Evolutionary conservation across 2,329 filamentous ascomycete genomes (phyloP), one percentile per base, ranked within the genome.

Genomic region (Catunica adiposa): DNA sequence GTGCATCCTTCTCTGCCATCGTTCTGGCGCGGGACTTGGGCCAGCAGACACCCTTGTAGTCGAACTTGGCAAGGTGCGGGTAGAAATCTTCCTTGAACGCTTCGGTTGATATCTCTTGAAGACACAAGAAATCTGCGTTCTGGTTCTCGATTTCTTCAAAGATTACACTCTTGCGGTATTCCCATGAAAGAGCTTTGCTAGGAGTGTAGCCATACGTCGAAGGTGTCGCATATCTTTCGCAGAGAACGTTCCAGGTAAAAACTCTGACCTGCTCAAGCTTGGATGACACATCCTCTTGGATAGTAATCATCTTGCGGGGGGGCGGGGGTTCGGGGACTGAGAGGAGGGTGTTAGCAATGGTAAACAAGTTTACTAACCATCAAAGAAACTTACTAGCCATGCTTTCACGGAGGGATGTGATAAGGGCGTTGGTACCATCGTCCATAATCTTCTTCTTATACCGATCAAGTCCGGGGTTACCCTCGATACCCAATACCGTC

Each of bases 21-120:
- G 90, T 96, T 69, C 85, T 86, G 37, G 89, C 86, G 64, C 92
- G 81, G 44, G 86, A 84, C 67, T 94, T 90, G 47, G 89, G 87
- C 79, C 85, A 95, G 66, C 90, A 94, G 2, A 95, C 83, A 23
- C 92, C 90, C 70, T 89, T 94, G 76, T 97, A 98, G 61, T 90
- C 89, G 63, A 84, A 77, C 62, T 87, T 83, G 1, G 87, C 87
- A 58, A 98, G 76, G 59, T 88, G 80, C n/a, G 86, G 84, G 59
- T 85, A 82, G 71, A 97, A 92, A 64, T 84, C 94, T 59, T 90
- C 86, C 65, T 94, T 85, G 71, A 94, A 96, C 55, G 85, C 90
- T 63, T 94, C 87, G 55, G 84, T 83, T 55, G 94, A 90, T 42
- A 97, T 86, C 67, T 98, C 92, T 66, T 98, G 92, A 48, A 98